These are phyloP conservation scores for Globisporangium polare DNA, from an alignment of 352 stramenopile species.

Conservation along the genomic window DNA sequence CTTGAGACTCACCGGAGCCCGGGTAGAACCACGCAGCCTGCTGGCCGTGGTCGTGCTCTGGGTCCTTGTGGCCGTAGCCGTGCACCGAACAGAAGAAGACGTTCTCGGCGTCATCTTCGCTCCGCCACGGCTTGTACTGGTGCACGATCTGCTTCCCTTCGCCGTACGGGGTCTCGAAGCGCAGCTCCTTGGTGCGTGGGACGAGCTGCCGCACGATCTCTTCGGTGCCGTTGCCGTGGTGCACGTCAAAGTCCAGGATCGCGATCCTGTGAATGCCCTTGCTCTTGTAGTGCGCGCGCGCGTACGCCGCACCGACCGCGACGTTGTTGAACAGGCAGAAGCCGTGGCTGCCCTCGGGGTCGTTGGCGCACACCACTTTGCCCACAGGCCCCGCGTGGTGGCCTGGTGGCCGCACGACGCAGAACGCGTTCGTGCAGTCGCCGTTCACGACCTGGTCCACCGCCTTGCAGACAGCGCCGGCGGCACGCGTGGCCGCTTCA, in stretches of 20 bases:
- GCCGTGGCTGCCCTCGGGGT: conserved; percentile 84
- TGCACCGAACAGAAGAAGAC: conserved; percentile 95
- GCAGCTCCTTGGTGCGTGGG: conserved; percentile 74
- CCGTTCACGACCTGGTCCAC: conserved; percentile 86
- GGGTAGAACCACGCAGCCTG: conserved; percentile 76
- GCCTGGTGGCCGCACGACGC: conserved; percentile 93
- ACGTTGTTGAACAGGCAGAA: conserved; percentile 99
- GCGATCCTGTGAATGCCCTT: conserved; percentile 91
- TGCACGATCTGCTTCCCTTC: conserved; percentile 78
- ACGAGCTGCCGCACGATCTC: conserved; percentile 93
- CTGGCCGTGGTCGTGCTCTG: conserved; percentile 33
- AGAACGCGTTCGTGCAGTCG: conserved; percentile 95
- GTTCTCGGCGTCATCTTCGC: conserved; percentile 91
- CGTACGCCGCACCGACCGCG: conserved; percentile 95
- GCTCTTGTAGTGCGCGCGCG: conserved; percentile 89
- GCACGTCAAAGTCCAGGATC: conserved; percentile 98
- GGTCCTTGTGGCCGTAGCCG: conserved; percentile 74
- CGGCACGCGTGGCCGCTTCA: conserved; percentile 71
- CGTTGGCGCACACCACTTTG: conserved; percentile 92
- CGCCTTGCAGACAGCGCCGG: conserved; percentile 77
- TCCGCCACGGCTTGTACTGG: conserved; percentile 96
- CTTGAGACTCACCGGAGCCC: conserved; percentile 49
- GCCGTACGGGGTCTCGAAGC: conserved; percentile 89
- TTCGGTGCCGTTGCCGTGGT: conserved; percentile 98
- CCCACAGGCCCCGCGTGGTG: conserved; percentile 95